Percentiles rank a stretch among this genome's conserved stretches.
These are phyloP conservation scores for barrel medic (Medicago truncatula) DNA, from an alignment of 306 rosid genomes.

Conservation along the genomic window DNA sequence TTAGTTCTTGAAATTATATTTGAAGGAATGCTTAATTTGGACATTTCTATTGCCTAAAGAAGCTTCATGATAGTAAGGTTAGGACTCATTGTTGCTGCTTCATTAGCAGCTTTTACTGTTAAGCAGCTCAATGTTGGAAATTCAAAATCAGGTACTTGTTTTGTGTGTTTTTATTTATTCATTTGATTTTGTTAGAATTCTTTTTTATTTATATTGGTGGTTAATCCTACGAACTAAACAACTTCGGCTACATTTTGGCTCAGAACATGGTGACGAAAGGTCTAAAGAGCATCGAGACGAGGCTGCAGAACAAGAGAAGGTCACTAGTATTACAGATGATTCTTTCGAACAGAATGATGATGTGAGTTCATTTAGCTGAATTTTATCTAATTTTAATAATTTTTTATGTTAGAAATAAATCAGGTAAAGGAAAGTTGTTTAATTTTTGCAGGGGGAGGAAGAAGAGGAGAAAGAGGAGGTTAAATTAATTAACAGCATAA, in stretches of 20 bases:
- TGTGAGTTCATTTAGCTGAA: slow-evolving; percentile 48
- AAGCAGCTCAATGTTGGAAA: slow-evolving; percentile 65
- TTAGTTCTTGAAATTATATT: slow-evolving; percentile 38
- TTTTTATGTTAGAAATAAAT: slow-evolving; percentile 15
- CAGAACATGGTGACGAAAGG: slow-evolving; percentile 61
- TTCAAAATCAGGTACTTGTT: slow-evolving; percentile 58
- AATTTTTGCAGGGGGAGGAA: slow-evolving; percentile 50
- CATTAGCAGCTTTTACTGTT: slow-evolving; percentile 80
- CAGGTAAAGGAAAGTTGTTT: slow-evolving; percentile 37
- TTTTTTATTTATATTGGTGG: neutral
- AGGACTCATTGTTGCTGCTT: slow-evolving; percentile 91
- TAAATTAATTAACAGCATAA: slow-evolving; percentile 76
- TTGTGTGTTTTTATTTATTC: neutral
- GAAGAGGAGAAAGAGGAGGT: slow-evolving; percentile 84
- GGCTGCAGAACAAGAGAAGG: slow-evolving; percentile 54
- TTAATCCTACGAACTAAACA: neutral
- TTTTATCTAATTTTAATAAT: slow-evolving; percentile 3
- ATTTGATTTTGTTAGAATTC: neutral
- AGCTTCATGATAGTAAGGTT: slow-evolving; percentile 82
- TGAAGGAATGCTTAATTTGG: slow-evolving; percentile 49
- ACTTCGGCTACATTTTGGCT: slow-evolving; percentile 37
- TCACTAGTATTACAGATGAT: slow-evolving; percentile 52
- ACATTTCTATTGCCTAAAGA: slow-evolving; percentile 36
- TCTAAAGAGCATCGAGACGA: slow-evolving; percentile 41
- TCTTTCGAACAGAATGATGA: slow-evolving; percentile 50